Conservation (phyloP, 2,329 filamentous ascomycete species). For the Sclerotinia borealis region DNA sequence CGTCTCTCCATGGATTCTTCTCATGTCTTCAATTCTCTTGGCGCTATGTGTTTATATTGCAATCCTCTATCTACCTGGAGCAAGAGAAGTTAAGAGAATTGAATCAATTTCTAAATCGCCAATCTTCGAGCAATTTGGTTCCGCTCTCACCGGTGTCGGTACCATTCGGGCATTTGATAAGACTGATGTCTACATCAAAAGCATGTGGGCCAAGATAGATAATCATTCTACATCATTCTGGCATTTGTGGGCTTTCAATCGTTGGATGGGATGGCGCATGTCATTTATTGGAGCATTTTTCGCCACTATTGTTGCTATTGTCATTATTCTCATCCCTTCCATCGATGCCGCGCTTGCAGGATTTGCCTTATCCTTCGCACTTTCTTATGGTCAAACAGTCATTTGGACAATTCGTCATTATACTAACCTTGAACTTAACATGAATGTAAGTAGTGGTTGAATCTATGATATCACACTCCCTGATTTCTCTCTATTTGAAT, state of each 20-base stretch:
- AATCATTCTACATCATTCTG: slow-evolving; percentile 59
- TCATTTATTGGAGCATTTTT: slow-evolving; percentile 63
- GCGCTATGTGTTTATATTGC: slow-evolving; percentile 52
- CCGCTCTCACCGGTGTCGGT: slow-evolving; percentile 63
- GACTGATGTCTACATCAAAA: slow-evolving; percentile 56
- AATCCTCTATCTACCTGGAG: slow-evolving; percentile 59
- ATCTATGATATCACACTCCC: not conserved
- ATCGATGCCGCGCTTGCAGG: slow-evolving; percentile 68
- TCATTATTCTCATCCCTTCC: slow-evolving; percentile 54
- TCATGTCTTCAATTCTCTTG: slow-evolving; percentile 55
- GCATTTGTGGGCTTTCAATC: slow-evolving; percentile 66
- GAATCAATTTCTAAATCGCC: slow-evolving; percentile 74
- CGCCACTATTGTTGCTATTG: slow-evolving; percentile 54
- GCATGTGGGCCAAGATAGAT: slow-evolving; percentile 67
- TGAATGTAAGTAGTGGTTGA: slow-evolving; percentile 53
- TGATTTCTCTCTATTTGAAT: not conserved
- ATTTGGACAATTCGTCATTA: slow-evolving; percentile 63
- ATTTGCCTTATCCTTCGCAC: slow-evolving; percentile 67
- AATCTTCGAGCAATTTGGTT: slow-evolving; percentile 74
- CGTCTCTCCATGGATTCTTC: slow-evolving; percentile 60
- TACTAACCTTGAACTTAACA: slow-evolving; percentile 66
- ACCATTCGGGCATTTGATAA: slow-evolving; percentile 75
- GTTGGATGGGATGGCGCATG: slow-evolving; percentile 73
- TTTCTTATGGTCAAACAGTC: slow-evolving; percentile 60
- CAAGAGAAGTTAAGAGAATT: slow-evolving; percentile 68